Evolutionary conservation across 2,329 filamentous ascomycete genomes (phyloP), one percentile per base, ranked within the genome.

Genomic region (Penicillium sp.): DNA sequence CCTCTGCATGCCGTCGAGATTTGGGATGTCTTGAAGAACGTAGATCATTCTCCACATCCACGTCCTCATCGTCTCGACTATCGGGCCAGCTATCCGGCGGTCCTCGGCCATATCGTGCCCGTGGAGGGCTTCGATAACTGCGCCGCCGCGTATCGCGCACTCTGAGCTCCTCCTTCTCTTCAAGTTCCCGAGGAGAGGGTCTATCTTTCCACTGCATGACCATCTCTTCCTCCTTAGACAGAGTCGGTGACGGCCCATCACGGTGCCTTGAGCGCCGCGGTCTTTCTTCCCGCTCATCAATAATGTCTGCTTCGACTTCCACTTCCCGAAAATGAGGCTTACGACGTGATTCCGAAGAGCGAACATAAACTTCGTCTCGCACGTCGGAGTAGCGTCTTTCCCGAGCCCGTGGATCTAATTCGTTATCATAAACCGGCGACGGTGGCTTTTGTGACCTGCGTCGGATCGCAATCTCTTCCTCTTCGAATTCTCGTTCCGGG

Each of bases 271-370:
- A 33, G 21, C 53, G 48, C 49, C 63, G 52, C 50, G 31, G 43
- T 19, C 46, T 44, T 14, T 56, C 50, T 52, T 57, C 53, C 22
- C 43, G 46, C 13, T 59, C 55, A 63, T 60, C 56, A 51, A 77
- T 70, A 35, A 75, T 67, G 35, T 77, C 68, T 52, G 72, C 71
- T 52, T 73, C 69, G 29, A 64, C 64, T 21, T 45, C 44, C 43
- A 24, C 46, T 41, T 41, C 57, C 19, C 52, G 52, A 14, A 27
- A 53, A 22, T 41, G 53, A 49, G 48, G 48, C 41, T 48, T 59
- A n/a, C 54, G 58, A 19, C 53, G 41, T 26, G 45, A 37, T 22
- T 52, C 44, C 43, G 52, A 55, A 13, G 56, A 53, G 26, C 22
- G 27, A n/a, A 43, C 37, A 37, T 29, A 35, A 13, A 53, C 33